Conservation (phyloP, 768 basidiomycete species). For the Lentinula detonsa region DNA sequence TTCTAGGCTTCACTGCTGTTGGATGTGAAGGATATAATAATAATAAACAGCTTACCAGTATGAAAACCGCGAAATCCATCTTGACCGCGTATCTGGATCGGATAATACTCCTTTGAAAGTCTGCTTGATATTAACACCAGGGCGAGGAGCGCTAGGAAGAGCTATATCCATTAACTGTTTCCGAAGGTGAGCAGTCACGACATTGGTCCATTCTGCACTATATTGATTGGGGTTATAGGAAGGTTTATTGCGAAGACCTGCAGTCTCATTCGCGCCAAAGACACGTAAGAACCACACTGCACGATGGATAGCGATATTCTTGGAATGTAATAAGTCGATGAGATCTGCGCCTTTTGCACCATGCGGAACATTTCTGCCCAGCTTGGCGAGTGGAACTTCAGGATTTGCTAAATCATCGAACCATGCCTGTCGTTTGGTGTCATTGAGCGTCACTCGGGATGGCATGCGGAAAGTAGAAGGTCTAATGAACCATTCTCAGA, state of each 20-base stretch:
- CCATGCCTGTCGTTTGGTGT: conserved; percentile 76
- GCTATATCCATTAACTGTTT: conserved; percentile 77
- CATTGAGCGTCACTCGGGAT: conserved; percentile 75
- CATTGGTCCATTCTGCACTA: conserved; percentile 79
- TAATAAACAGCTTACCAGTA: conserved; percentile 51
- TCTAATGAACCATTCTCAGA: conserved; percentile 25
- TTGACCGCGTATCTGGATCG: conserved; percentile 62
- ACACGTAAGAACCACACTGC: conserved; percentile 88
- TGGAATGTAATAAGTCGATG: conserved; percentile 69
- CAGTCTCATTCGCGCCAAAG: conserved; percentile 84
- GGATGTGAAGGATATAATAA: not conserved
- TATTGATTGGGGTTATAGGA: conserved; percentile 80
- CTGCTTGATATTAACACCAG: conserved; percentile 74
- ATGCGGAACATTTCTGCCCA: conserved; percentile 83
- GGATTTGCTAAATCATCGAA: conserved; percentile 79
- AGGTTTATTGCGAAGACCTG: conserved; percentile 71
- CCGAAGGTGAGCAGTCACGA: conserved; percentile 76
- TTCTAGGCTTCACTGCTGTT: conserved; percentile 41
- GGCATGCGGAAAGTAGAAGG: conserved; percentile 72
- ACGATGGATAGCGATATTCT: conserved; percentile 72
- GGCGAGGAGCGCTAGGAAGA: conserved; percentile 72
- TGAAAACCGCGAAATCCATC: conserved; percentile 73
- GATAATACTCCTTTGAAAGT: conserved; percentile 78
- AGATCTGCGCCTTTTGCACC: conserved; percentile 83
- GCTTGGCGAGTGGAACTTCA: conserved; percentile 70